A percentile compares a stretch with the other conserved stretches of the same genome.
Conservation (phyloP, 768 basidiomycete species). For the Trametes sanguinea region DNA sequence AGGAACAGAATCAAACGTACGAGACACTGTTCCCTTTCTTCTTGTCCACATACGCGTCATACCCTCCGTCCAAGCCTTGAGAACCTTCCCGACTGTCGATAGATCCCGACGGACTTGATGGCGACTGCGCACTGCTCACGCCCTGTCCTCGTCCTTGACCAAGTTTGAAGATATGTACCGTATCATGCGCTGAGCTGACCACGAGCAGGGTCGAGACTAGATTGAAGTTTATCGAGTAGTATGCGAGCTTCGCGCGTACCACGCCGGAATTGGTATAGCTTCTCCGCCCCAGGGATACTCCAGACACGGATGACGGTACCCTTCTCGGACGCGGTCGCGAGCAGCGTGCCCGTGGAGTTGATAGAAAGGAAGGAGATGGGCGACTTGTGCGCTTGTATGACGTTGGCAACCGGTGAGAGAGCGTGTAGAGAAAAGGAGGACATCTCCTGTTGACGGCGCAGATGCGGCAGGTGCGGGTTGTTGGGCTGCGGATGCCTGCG, state of each 20-base stretch:
- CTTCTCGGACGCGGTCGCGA: constrained; percentile 92
- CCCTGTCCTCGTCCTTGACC: constrained; percentile 40
- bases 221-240: constrained; percentile 86
- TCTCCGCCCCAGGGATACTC: constrained; percentile 87
- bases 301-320: constrained; percentile 98
- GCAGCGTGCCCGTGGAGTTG: constrained; percentile 83
- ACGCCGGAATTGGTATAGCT: constrained; percentile 91
- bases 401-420: constrained; percentile 91
- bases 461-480: constrained; percentile 37
- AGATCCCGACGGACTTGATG: constrained; percentile 64
- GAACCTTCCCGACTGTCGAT: constrained; percentile 63
- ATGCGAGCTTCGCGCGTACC: constrained; percentile 88
- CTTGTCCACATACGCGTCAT: constrained; percentile 81
- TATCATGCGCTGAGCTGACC: constrained; percentile 90
- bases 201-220: constrained; percentile 78
- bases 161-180: constrained; percentile 95
- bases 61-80: constrained; percentile 71
- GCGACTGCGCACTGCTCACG: constrained; percentile 31
- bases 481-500: constrained; percentile 39
- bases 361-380: constrained; percentile 87
- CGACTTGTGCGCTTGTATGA: constrained; percentile 95
- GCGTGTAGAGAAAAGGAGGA: constrained; percentile 92
- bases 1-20: constrained; percentile 36
- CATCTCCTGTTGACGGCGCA: constrained; percentile 68
- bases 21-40: constrained; percentile 66